phyloP scores from a whole-genome alignment of 2,329 filamentous ascomycete species.

The Escovopsis sp. region DNA sequence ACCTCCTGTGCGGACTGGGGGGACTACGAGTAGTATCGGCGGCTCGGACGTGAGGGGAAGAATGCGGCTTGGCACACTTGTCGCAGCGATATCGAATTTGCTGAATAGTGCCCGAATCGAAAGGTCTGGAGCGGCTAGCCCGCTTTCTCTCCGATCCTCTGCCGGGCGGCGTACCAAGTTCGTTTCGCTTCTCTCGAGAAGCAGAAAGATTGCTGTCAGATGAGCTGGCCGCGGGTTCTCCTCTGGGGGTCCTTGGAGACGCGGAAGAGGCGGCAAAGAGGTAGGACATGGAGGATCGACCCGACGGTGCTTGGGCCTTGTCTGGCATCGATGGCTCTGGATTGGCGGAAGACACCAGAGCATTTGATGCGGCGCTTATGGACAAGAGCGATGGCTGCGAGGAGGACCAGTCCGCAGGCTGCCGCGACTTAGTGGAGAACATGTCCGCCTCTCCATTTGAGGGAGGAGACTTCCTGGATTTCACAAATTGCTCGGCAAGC shows the following conservation, averaged over 20 bases:
- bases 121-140: not conserved
- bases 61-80: not conserved
- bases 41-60: not conserved
- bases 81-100: not conserved
- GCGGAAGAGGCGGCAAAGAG: not conserved
- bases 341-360: slow-evolving; percentile 24
- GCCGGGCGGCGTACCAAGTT: not conserved
- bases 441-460: slow-evolving; percentile 20
- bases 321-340: slow-evolving; percentile 9
- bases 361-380: slow-evolving; percentile 41
- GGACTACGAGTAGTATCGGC: no score
- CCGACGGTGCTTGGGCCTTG: slow-evolving; percentile 1
- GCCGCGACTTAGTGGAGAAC: slow-evolving; percentile 16
- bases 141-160: not conserved
- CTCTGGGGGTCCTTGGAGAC: not conserved
- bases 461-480: slow-evolving; percentile 16
- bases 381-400: slow-evolving; percentile 32
- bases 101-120: not conserved
- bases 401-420: slow-evolving; percentile 25
- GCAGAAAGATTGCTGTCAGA: not conserved
- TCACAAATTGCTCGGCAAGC: slow-evolving; percentile 19
- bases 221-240: not conserved
- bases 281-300: not conserved
- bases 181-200: not conserved
- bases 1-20: not conserved